Base-by-base conservation (phyloP, 352 stramenopile genomes). In the Blastocystis sp. region DNA sequence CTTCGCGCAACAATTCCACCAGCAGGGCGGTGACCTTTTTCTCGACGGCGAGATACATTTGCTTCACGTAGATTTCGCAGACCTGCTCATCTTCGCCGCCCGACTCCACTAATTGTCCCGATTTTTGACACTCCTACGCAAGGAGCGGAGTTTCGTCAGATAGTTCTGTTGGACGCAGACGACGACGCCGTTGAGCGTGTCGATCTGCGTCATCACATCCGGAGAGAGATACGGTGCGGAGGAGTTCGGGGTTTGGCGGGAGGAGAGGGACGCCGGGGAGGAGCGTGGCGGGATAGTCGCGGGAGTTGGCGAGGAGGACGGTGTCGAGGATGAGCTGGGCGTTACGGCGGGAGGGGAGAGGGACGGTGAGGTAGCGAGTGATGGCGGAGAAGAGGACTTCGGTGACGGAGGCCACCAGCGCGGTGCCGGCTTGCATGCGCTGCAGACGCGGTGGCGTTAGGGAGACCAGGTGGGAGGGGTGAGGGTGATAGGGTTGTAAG, bases 121-220 rank as follows among this genome's bases (percentile, higher is more conserved):
- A 4, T 8, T 44, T 42, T 16, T 29, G 0, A 0, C 3, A 0
- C 44, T 29, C 42, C 9, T 27, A 73, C 61, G 29, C 14, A 64
- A 44, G 3, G 69, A 54, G 14, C 63, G 75, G 4, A 85, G 71
- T 18, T 48, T 56, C 3, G 49, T 76, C 3, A 76, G 75, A 61
- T 85, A 85, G 46, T 85, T 85, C 75, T 85, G 75, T 14, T 85
- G 75, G 14, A 85, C 49, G 38, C 75, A 85, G 40, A 73, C 49
- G 18, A 85, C 53, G 11, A 85, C 75, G 27, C 75, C 75, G 42
- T 72, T 85, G 18, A 85, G 34, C 7, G 40, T 85, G 14, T 85
- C 27, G 36, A 85, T 79, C 69, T 79, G 57, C 3, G 4, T n/a
- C n/a, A n/a, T 4, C 7, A 44, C 49, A 59, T 7, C 16, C 49